Percentiles rank a stretch among this genome's conserved stretches.
phyloP scores from a whole-genome alignment of 345 rosid species.

The Salix dunnii region DNA sequence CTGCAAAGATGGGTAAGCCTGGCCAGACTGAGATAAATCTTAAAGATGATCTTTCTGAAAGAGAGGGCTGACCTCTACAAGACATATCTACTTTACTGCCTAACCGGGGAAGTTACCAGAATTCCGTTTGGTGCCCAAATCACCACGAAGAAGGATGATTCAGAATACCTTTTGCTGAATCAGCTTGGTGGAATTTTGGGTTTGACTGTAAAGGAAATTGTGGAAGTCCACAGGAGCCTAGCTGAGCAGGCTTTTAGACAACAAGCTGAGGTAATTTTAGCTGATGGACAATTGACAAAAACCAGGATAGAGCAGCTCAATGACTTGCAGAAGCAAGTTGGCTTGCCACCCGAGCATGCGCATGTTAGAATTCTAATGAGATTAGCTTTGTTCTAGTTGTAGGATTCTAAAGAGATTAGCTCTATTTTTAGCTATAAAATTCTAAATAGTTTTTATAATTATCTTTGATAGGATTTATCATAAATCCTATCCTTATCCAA shows the following conservation, averaged over 20 bases:
- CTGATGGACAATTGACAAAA: conserved; percentile 93
- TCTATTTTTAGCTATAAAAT: no score
- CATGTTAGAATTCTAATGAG: no score
- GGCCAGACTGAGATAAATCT: conserved; percentile 92
- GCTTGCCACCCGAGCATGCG: conserved; percentile 79
- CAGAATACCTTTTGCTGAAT: conserved; percentile 66
- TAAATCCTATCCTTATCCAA: no score
- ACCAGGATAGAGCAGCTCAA: conserved; percentile 73
- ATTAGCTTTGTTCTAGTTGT: no score
- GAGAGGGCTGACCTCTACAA: conserved; percentile 78
- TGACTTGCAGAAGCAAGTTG: conserved; percentile 83
- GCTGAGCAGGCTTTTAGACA: conserved; percentile 88
- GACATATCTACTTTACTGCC: conserved; percentile 76
- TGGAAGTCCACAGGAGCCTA: conserved; percentile 70
- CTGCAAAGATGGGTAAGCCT: conserved; percentile 60
- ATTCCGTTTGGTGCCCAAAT: conserved; percentile 80
- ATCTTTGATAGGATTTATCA: no score
- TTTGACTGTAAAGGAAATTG: conserved; percentile 63
- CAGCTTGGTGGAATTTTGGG: conserved; percentile 94
- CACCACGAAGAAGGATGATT: conserved; percentile 69
- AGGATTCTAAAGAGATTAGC: no score
- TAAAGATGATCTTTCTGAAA: conserved; percentile 82
- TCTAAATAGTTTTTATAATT: no score
- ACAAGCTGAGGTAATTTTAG: conserved; percentile 94
- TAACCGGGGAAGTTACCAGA: conserved; percentile 73